phyloP scores from a whole-genome alignment of 1,284 basidiomycete genomes.

The Grifola frondosa region DNA sequence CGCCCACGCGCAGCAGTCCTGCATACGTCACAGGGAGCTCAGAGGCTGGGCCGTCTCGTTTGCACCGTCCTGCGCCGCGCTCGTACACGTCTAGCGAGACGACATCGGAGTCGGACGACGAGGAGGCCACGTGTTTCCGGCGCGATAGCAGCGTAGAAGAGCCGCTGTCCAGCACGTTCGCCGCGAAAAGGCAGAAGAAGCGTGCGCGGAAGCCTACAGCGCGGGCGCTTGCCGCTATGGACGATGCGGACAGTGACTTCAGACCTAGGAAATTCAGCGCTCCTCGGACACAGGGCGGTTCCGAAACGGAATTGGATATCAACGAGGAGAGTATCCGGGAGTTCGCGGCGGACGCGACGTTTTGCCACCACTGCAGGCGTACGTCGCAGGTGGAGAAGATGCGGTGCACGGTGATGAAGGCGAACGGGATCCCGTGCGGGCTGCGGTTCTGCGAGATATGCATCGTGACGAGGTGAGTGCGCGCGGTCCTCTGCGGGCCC shows the following conservation, averaged over 20 bases:
- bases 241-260: not conserved
- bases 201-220: constrained; percentile 8
- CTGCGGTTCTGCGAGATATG: constrained; percentile 27
- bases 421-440: constrained; percentile 20
- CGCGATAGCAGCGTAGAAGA: too few species aligned
- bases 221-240: constrained; percentile 4
- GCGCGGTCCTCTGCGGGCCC: not conserved
- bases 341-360: constrained; percentile 14
- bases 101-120: too few species aligned
- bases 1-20: too few species aligned
- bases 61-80: too few species aligned
- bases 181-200: too few species aligned
- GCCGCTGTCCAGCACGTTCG: too few species aligned
- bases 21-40: too few species aligned
- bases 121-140: too few species aligned
- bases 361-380: constrained; percentile 30
- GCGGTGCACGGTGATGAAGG: constrained; percentile 23
- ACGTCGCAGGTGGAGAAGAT: constrained; percentile 23
- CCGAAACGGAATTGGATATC: constrained; percentile 1
- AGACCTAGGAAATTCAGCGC: not conserved
- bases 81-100: too few species aligned
- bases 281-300: not conserved
- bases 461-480: constrained; percentile 24
- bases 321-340: not conserved
- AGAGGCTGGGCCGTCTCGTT: too few species aligned